Evolutionary conservation across 2,329 filamentous ascomycete species (phyloP).

Genomic region (Penicillium occitanis): DNA sequence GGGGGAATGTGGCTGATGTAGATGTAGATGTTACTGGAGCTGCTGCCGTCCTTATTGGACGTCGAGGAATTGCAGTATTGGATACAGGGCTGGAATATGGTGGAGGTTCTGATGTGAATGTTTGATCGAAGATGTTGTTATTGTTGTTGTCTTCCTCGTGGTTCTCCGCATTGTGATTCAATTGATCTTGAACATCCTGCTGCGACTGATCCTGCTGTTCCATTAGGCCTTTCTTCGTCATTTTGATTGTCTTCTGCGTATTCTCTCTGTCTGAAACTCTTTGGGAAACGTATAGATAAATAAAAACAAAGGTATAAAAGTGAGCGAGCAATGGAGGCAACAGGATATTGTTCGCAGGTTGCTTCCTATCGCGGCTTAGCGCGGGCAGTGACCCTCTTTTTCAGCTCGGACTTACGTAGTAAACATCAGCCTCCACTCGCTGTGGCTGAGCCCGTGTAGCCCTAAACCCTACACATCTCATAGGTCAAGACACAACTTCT

Average conservation of each 20-base stretch:
- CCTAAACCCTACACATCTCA: not conserved
- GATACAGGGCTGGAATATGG: conserved; percentile 21
- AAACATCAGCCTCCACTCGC: not conserved
- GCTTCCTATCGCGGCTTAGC: conserved; percentile 10
- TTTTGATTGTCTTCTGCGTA: not conserved
- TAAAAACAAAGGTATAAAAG: not conserved
- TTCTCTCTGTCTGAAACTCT: not conserved
- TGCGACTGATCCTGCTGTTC: not conserved
- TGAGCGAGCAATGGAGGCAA: conserved; percentile 1
- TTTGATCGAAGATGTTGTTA: conserved; percentile 15
- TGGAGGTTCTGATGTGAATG: conserved; percentile 21
- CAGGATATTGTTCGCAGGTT: conserved; percentile 16
- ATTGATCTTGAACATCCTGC: conserved; percentile 1
- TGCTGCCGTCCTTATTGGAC: not conserved
- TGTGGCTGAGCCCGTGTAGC: conserved; percentile 7
- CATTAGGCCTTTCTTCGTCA: not conserved
- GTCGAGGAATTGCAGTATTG: not conserved
- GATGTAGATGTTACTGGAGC: conserved; percentile 7
- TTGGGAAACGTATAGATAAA: not conserved
- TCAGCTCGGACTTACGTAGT: conserved; percentile 6
- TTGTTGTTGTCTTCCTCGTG: conserved; percentile 2
- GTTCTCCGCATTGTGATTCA: conserved; percentile 5
- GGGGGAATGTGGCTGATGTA: conserved; percentile 23
- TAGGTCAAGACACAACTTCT: no score
- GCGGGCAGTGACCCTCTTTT: not conserved